Base-by-base conservation (phyloP, 257 asterid genomes). In the Solanum sparsipilum region DNA sequence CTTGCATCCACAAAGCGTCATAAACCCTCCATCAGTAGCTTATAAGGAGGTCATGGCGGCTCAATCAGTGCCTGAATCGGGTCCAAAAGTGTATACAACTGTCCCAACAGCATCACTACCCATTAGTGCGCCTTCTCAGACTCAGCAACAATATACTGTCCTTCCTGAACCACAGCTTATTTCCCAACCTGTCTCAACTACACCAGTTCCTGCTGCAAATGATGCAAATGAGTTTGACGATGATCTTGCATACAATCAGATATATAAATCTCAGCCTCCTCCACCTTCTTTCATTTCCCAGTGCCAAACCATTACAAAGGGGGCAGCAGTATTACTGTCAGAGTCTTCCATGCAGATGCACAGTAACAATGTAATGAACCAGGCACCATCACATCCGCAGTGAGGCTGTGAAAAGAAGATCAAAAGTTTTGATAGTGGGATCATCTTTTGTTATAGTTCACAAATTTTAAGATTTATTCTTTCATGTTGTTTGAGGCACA, bases 251-350 rank as follows among this genome's bases (percentile, higher is more conserved):
- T 95, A 94, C 91, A 93, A 89, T 83, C 95, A 91, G 91, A 94
- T 96, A 89, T 95, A 95, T 90, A 95, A 94, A 90, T 89, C 92
- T 87, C 99, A 96, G 93, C 99, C 99, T 91, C 41, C 95, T 20
- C 87, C 89, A 15, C 98, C 97, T 68, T 48, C 90, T 52, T 88
- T 95, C 91, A 86, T 95, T 74, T 86, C 95, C 86, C 96, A 93
- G 88, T 93, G 89, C 83, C 94, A 94, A 65, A 87, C 91, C 81
- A 36, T 90, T 86, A 84, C 94, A 89, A 94, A 92, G 86, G 96
- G 94, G 85, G 91, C 93, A 27, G 35, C 89, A 46, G 88, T 91
- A 52, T 79, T 91, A 90, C 86, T 92, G 90, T 81, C 97, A 6
- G 98, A 95, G 86, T 91, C 98, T 88, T 85, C 94, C 7, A 91